These are phyloP conservation scores for Lachnellula cervina DNA, from an alignment of 2,329 filamentous ascomycete species.

Conservation along the genomic window DNA sequence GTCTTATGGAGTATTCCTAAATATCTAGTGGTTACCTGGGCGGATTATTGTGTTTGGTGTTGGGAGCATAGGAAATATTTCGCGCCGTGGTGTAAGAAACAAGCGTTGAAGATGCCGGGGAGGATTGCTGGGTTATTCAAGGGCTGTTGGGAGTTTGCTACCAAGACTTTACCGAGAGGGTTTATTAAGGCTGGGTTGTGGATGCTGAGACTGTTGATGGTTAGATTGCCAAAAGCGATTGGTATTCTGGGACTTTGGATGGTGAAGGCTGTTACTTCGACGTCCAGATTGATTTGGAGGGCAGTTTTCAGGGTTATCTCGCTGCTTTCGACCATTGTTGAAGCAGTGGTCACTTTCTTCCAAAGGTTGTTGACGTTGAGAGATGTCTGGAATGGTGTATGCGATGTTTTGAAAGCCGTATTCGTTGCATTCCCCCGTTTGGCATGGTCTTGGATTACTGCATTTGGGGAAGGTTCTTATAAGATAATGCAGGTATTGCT, in stretches of 20 bases:
- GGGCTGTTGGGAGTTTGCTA: constrained; percentile 3
- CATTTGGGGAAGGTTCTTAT: constrained; percentile 24
- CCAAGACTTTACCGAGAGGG: constrained; percentile 16
- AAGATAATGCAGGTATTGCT: constrained; percentile 31
- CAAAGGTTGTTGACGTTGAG: constrained; percentile 34
- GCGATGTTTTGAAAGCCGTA: constrained; percentile 27
- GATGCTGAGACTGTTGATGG: constrained; percentile 6
- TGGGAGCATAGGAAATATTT: constrained; percentile 30
- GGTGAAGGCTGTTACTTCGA: constrained; percentile 24
- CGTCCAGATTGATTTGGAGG: constrained; percentile 25
- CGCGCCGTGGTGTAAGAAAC: constrained; percentile 30
- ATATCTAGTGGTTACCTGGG: constrained; percentile 18
- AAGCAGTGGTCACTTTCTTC: constrained; percentile 34
- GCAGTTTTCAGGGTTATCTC: constrained; percentile 30
- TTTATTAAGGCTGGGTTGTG: constrained; percentile 17
- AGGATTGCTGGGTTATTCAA: constrained; percentile 15
- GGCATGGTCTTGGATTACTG: constrained; percentile 24
- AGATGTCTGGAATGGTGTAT: constrained; percentile 38
- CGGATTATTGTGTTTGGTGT: constrained; percentile 18
- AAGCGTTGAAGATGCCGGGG: constrained; percentile 28
- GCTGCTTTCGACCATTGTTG: constrained; percentile 34
- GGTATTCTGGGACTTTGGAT: constrained; percentile 31
- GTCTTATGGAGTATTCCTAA: constrained; percentile 24
- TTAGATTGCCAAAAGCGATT: constrained; percentile 26
- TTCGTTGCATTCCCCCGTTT: constrained; percentile 32